These are phyloP conservation scores for Inosperma sp. DNA, from an alignment of 768 basidiomycete species.

Conservation along the genomic window DNA sequence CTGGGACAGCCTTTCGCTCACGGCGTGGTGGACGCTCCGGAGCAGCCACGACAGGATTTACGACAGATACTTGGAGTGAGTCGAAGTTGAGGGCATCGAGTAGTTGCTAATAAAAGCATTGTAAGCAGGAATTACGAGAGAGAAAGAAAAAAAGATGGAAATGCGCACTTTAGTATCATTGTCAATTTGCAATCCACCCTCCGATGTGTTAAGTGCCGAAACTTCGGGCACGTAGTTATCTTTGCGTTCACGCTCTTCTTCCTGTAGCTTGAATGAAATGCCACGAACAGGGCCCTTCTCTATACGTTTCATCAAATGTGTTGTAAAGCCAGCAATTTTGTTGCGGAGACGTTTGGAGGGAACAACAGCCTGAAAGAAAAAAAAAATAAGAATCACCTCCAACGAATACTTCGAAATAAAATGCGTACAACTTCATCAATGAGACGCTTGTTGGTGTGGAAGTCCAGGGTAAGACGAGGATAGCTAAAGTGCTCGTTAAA, in stretches of 20 bases:
- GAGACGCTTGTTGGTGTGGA: slow-evolving; percentile 99
- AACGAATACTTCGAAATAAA: no score
- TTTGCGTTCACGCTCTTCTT: slow-evolving; percentile 98
- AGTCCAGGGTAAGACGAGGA: slow-evolving; percentile 97
- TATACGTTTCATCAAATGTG: slow-evolving; percentile 99
- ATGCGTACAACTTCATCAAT: slow-evolving; percentile 87
- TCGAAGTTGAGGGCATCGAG: slow-evolving; percentile 93
- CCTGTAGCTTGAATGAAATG: slow-evolving; percentile 99
- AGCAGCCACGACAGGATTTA: slow-evolving; percentile 55
- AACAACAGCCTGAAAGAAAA: slow-evolving; percentile 66
- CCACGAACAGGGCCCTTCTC: slow-evolving; percentile 97
- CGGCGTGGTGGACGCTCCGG: slow-evolving; percentile 71
- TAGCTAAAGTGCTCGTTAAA: slow-evolving; percentile 64
- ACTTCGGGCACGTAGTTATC: slow-evolving; percentile 99
- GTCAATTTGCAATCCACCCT: slow-evolving; percentile 80
- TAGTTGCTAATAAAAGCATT: slow-evolving; percentile 54
- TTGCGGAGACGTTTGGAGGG: slow-evolving; percentile 99
- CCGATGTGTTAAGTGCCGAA: slow-evolving; percentile 83
- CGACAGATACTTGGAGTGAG: slow-evolving; percentile 72
- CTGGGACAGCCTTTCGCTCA: slow-evolving; percentile 77
- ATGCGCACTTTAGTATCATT: slow-evolving; percentile 82
- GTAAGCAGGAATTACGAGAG: neutral
- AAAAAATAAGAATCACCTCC: neutral
- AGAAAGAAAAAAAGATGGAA: neutral
- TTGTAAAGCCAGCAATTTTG: slow-evolving; percentile 99